Percentiles rank a stretch among this genome's conserved stretches.
These are phyloP conservation scores for Phaeotremella fagi DNA, from an alignment of 768 basidiomycete genomes.

Conservation along the genomic window DNA sequence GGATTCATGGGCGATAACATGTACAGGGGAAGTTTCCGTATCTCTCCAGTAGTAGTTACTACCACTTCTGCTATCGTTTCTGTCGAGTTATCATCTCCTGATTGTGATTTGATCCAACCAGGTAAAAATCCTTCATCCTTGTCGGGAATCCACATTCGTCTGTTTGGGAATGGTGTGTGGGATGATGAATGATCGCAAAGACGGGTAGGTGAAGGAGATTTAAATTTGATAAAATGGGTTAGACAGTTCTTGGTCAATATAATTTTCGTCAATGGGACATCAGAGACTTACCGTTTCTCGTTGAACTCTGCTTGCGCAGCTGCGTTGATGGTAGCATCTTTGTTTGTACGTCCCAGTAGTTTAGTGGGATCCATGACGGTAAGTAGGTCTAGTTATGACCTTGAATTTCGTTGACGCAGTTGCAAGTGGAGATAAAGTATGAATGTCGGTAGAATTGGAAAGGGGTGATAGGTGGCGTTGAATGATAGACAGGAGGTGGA, in stretches of 20 bases:
- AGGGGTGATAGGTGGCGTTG: too few relatives aligned
- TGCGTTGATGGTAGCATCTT: slow-evolving; percentile 73
- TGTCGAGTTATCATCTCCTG: slow-evolving; percentile 58
- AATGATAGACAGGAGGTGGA: too few relatives aligned
- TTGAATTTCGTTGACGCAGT: too few relatives aligned
- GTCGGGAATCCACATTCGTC: slow-evolving; percentile 93
- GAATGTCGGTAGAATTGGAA: too few relatives aligned
- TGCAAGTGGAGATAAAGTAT: too few relatives aligned
- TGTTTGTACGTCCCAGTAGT: slow-evolving; percentile 24
- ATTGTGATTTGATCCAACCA: slow-evolving; percentile 74
- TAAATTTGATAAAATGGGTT: background rate
- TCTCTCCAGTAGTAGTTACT: slow-evolving; percentile 76
- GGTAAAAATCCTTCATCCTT: slow-evolving; percentile 86
- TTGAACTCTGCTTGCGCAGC: slow-evolving; percentile 94
- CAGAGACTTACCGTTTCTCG: slow-evolving; percentile 69
- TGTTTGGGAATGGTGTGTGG: slow-evolving; percentile 10
- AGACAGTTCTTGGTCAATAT: background rate
- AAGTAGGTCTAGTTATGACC: background rate
- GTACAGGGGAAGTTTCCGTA: slow-evolving; percentile 68
- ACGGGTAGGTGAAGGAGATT: slow-evolving; percentile 4
- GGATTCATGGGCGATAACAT: slow-evolving; percentile 94
- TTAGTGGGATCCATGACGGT: slow-evolving; percentile 41
- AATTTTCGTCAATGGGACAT: background rate
- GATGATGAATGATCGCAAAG: slow-evolving; percentile 1
- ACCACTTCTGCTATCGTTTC: slow-evolving; percentile 64